A percentile compares a stretch with the other conserved stretches of the same genome.
These are phyloP conservation scores for Volutella citrinella DNA, from an alignment of 2,329 filamentous ascomycete genomes.

Conservation along the genomic window DNA sequence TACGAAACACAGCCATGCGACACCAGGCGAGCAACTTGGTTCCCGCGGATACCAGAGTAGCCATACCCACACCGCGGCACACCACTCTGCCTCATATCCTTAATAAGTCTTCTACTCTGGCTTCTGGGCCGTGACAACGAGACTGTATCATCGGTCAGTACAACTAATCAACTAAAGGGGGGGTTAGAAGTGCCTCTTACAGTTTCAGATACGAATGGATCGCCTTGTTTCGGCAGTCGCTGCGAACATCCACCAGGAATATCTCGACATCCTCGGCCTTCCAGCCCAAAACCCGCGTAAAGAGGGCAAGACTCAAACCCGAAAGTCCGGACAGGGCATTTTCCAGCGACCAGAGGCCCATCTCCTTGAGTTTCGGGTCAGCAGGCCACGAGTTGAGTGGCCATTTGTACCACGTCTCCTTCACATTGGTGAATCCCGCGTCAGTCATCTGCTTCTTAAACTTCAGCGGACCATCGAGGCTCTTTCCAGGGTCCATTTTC, in stretches of 20 bases:
- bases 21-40: too few relatives aligned
- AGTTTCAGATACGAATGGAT: constrained; percentile 5
- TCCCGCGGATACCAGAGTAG: too few relatives aligned
- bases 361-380: constrained; percentile 8
- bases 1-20: too few relatives aligned
- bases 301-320: constrained; percentile 1
- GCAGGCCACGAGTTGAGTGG: constrained; percentile 13
- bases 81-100: too few relatives aligned
- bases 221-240: neutral
- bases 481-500: constrained; percentile 5
- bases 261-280: neutral
- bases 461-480: constrained; percentile 3
- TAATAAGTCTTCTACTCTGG: too few relatives aligned
- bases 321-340: constrained; percentile 1
- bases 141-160: too few relatives aligned
- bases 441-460: constrained; percentile 13
- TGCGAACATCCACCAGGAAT: constrained; percentile 2
- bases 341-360: constrained; percentile 5
- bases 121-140: too few relatives aligned
- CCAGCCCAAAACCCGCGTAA: constrained; percentile 1
- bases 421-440: constrained; percentile 11
- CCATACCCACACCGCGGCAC: too few relatives aligned
- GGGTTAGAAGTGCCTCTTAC: too few relatives aligned
- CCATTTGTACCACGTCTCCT: constrained; percentile 12
- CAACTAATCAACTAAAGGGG: too few relatives aligned